Evolutionary conservation across 306 rosid genomes (phyloP).

Genomic region (Acmispon strigosus): DNA sequence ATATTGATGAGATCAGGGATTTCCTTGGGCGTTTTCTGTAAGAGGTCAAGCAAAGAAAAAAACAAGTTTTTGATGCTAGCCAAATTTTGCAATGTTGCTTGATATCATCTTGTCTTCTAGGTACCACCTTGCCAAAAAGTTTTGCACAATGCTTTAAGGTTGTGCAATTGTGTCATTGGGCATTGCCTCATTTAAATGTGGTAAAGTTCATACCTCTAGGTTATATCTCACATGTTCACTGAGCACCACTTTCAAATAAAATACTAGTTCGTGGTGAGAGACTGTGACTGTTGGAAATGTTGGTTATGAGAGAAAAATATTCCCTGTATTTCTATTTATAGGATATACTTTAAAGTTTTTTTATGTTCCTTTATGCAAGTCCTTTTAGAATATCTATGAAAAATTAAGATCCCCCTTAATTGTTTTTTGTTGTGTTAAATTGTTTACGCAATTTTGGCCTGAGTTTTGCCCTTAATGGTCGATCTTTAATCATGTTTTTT

Average conservation of each 20-base stretch:
- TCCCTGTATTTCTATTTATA: too few relatives aligned
- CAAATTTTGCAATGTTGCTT: neutral
- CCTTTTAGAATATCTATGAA: too few relatives aligned
- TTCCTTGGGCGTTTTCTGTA: constrained; percentile 57
- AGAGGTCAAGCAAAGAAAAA: neutral
- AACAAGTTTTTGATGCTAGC: neutral
- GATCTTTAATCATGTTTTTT: too few relatives aligned
- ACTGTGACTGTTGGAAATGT: neutral
- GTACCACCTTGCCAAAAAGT: neutral
- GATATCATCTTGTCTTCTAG: neutral
- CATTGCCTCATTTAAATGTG: neutral
- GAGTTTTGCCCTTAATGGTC: too few relatives aligned
- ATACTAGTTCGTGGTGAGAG: neutral
- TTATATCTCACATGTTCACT: neutral
- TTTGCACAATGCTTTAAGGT: constrained; percentile 1
- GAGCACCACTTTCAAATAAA: neutral
- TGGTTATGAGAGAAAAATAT: too few relatives aligned
- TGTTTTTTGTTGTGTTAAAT: too few relatives aligned
- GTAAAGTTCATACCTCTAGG: neutral
- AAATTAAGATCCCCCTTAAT: too few relatives aligned
- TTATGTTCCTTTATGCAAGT: too few relatives aligned
- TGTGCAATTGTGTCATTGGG: neutral
- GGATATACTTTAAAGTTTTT: too few relatives aligned
- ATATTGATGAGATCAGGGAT: constrained; percentile 57
- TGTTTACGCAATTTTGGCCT: too few relatives aligned